These are phyloP conservation scores for Xerocomus spinulosus DNA, from an alignment of 768 basidiomycete genomes.

Conservation along the genomic window DNA sequence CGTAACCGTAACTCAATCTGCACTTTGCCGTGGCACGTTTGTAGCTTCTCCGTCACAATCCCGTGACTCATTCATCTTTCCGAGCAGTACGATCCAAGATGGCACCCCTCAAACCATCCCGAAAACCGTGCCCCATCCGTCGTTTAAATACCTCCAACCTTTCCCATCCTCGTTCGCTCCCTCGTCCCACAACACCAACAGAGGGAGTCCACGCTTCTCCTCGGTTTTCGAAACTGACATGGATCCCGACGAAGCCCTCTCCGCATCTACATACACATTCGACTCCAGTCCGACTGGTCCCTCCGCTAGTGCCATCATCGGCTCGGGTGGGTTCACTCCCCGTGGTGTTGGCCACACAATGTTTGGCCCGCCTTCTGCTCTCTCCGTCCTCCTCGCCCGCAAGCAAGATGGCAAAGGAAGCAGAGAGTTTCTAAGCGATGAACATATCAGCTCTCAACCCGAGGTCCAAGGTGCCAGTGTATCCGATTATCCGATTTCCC, in stretches of 20 bases:
- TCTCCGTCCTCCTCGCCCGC: slow-evolving; percentile 35
- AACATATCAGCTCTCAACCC: not conserved
- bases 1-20: slow-evolving; percentile 7
- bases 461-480: not conserved
- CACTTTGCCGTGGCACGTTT: slow-evolving; percentile 20
- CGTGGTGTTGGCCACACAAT: slow-evolving; percentile 20
- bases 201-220: slow-evolving; percentile 25
- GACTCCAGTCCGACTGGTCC: slow-evolving; percentile 15
- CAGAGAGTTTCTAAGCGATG: not conserved
- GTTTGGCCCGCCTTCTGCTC: slow-evolving; percentile 28
- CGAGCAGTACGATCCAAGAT: slow-evolving; percentile 22
- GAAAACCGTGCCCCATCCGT: slow-evolving; percentile 5
- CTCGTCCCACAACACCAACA: slow-evolving; percentile 17
- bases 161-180: slow-evolving; percentile 24
- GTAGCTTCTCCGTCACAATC: slow-evolving; percentile 21
- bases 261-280: slow-evolving; percentile 28
- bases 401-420: slow-evolving; percentile 8
- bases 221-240: slow-evolving; percentile 21
- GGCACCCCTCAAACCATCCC: slow-evolving; percentile 23
- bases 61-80: slow-evolving; percentile 40
- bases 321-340: slow-evolving; percentile 18
- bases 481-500: slow-evolving; percentile 11
- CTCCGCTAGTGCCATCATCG: slow-evolving; percentile 2
- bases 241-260: slow-evolving; percentile 25
- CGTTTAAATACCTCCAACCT: slow-evolving; percentile 15